Evolutionary conservation across 1,139 yeast species (phyloP), one percentile per base, ranked within the genome.

Genomic region (Tardiomyces depauwii): DNA sequence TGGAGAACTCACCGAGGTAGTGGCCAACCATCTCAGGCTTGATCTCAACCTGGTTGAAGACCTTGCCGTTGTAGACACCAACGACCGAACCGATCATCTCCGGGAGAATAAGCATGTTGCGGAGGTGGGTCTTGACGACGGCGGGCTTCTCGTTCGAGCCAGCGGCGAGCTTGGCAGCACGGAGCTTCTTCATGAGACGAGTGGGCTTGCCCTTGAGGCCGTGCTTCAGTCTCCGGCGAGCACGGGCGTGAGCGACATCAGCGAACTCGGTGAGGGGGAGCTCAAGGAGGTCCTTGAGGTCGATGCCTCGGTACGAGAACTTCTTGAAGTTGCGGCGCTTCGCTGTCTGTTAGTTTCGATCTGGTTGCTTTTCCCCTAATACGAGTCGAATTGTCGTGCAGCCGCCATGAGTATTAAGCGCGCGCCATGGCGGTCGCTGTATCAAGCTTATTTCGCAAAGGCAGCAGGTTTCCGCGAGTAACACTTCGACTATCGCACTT

Each of bases 1-100:
- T 91, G 70, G 98, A 91, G 86, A 93, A 91, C 80, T 93, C 99
- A 78, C 96, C 99, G 69, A 93, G 86, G 93, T 93, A 93, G 84
- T 89, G 96, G 71, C 98, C 98, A 71, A 89, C 89, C 98, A 93
- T 91, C 80, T 93, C 99, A 68, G 98, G 96, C 75, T 79, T 88
- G 76, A 93, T 77, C 76, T 93, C 99, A 73, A 91, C 96, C 68
- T 84, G 86, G 95, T 89, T 91, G 39, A 93, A 93, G 65, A 80
- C 88, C 81, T 93, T 93, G 79, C 99, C 99, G 82, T 93, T 93
- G 95, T 93, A 91, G 66, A 93, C 86, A 77, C 97, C 97, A 64
- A 93, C 82, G 63, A 89, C 95, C 55, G 96, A 87, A 70, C 98
- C 98, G 68, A 93, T 88, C 98, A 93, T 93, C 82, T 93, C 99